Evolutionary conservation across 2,329 filamentous ascomycete genomes (phyloP), one percentile per base, ranked within the genome.

Genomic region (Phyllosticta paracitricarpa): DNA sequence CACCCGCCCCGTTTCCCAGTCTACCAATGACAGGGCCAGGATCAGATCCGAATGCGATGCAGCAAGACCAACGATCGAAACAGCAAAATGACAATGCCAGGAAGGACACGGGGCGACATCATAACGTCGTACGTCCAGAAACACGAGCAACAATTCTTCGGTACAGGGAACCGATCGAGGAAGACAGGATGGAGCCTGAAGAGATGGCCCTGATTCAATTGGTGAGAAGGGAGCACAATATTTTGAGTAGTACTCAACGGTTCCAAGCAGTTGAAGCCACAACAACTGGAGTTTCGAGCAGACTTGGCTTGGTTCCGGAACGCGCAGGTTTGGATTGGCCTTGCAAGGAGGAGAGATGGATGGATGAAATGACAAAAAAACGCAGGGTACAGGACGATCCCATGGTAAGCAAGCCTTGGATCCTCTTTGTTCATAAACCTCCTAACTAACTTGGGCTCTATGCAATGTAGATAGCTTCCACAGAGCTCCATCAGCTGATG

Each of bases 1-100:
- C 33, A 2, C 60, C 60, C 2, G 55, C 60, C 2, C 26, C 60
- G 17, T 61, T 61, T n/a, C 60, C 60, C 17, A 58, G 30, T 33
- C 51, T 61, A 6, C 54, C 54, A 5, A 4, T 57, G 14, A 17
- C 14, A 40, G 10, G 30, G 10, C 33, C 33, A 40, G 33, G 33
- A 4, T 12, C 33, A 14, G 4, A 10, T 40, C 33, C 33, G 10
- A 4, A 17, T 40, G 33, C 33, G 33, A 17, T 10, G 14, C 14
- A 8, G 14, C 33, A 30, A 30, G 28, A 30, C 9, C 28, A 30
- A 1, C 28, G 9, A 30, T 8, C 28, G 28, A 6, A 40, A 40
- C 33, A 40, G 33, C 33, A 40, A 17, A 12, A 24, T n/a, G n/a
- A 19, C 9, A 24, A 28, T 28, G 19, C 7, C 24, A 8, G 25